Conservation (phyloP, 352 stramenopile genomes). For the Phytophthora citrophthora region DNA sequence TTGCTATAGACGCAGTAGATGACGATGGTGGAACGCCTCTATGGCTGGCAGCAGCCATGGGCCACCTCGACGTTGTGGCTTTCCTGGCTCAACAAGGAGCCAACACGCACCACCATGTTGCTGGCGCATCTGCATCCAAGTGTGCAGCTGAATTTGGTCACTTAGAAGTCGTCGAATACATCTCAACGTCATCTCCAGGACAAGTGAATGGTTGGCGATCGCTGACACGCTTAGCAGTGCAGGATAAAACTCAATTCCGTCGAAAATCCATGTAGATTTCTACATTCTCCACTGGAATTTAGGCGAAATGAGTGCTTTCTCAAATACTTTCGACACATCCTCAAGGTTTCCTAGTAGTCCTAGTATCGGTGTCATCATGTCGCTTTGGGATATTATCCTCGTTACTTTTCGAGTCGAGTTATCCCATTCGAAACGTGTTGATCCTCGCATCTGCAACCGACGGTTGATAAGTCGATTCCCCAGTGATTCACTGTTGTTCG, state of each 20-base stretch:
- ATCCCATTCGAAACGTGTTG: background rate
- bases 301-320: conserved; percentile 3
- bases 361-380: conserved; percentile 4
- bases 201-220: conserved; percentile 8
- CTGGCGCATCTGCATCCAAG: conserved; percentile 27
- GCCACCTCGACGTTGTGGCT: conserved; percentile 40
- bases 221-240: conserved; percentile 17
- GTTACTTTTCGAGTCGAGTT: background rate
- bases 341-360: background rate
- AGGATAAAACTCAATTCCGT: conserved; percentile 1
- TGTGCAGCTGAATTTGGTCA: conserved; percentile 43
- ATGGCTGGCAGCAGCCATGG: conserved; percentile 46
- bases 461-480: background rate
- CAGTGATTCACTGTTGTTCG: background rate
- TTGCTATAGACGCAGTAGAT: conserved; percentile 38
- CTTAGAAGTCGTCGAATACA: conserved; percentile 42
- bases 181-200: conserved; percentile 32
- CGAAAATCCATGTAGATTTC: conserved; percentile 6
- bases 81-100: conserved; percentile 44
- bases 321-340: conserved; percentile 3
- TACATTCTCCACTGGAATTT: background rate
- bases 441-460: background rate
- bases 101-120: conserved; percentile 27
- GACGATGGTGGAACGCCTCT: conserved; percentile 40
- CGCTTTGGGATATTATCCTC: background rate